Evolutionary conservation across 345 rosid genomes (phyloP).

Genomic region (Gossypium ekmanianum): DNA sequence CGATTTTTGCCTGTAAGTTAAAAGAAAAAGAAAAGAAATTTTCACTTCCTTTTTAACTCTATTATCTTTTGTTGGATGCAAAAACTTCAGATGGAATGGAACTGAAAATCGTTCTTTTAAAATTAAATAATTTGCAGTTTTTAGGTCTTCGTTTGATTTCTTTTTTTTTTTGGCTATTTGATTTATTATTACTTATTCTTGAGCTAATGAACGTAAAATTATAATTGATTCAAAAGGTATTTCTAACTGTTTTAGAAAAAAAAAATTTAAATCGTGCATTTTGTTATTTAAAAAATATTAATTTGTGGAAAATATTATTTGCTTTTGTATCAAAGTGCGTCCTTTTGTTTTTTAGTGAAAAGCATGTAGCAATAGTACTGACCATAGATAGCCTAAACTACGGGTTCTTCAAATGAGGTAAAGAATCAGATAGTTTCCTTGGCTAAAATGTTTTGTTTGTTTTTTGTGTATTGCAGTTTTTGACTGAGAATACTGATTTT

Average conservation of each 20-base stretch:
- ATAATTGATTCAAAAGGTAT: background rate
- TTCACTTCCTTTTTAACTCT: background rate
- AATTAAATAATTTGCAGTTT: background rate
- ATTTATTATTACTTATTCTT: too few species aligned
- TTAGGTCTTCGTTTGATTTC: background rate
- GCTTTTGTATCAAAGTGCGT: background rate
- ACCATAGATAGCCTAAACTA: background rate
- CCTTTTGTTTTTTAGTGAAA: background rate
- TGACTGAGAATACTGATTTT: constrained; percentile 82
- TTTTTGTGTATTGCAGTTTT: constrained; percentile 44
- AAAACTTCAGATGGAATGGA: background rate
- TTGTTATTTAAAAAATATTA: background rate
- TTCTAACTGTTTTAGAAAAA: background rate
- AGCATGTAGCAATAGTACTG: background rate
- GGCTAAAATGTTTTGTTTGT: background rate
- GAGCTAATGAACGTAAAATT: background rate
- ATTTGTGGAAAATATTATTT: background rate
- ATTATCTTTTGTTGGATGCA: background rate
- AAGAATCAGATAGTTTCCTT: background rate
- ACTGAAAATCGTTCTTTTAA: background rate
- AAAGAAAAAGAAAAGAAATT: background rate
- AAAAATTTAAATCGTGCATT: background rate
- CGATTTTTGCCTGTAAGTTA: constrained; percentile 71
- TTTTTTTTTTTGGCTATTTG: background rate
- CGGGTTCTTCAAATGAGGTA: background rate